Conservation (phyloP, 2,329 filamentous ascomycete species). For the Fusarium setosum region DNA sequence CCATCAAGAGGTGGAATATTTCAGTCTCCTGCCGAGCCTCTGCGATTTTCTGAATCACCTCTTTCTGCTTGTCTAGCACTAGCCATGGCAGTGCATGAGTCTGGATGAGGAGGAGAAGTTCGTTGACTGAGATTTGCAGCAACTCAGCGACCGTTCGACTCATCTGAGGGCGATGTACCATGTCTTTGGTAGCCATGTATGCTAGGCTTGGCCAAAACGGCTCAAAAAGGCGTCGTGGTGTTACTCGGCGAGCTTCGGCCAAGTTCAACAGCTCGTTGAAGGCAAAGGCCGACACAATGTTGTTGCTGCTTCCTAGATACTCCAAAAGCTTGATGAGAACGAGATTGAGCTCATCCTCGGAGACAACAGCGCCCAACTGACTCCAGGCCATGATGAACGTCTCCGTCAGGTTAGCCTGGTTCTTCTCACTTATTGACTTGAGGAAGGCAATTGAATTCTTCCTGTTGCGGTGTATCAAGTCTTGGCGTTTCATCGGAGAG, state of each 20-base stretch:
- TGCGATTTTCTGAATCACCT: conserved; percentile 85
- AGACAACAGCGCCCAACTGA: conserved; percentile 81
- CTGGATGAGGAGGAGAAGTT: conserved; percentile 82
- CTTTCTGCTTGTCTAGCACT: conserved; percentile 80
- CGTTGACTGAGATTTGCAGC: conserved; percentile 78
- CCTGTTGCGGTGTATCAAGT: conserved; percentile 60
- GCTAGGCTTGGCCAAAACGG: conserved; percentile 92
- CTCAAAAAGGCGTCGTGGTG: conserved; percentile 76
- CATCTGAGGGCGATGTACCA: conserved; percentile 84
- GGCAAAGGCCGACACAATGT: conserved; percentile 81
- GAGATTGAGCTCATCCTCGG: conserved; percentile 87
- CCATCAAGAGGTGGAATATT: conserved; percentile 65
- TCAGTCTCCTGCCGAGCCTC: conserved; percentile 79
- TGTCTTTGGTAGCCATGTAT: conserved; percentile 83
- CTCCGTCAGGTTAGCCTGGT: conserved; percentile 77
- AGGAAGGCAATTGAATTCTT: conserved; percentile 77
- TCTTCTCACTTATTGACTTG: conserved; percentile 76
- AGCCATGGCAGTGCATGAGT: conserved; percentile 87
- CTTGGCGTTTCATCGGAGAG: conserved; percentile 33
- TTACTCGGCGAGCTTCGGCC: conserved; percentile 71
- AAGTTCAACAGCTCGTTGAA: conserved; percentile 85
- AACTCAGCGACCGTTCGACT: conserved; percentile 84
- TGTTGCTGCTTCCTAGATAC: conserved; percentile 86
- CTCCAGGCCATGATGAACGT: conserved; percentile 88
- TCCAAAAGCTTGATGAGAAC: conserved; percentile 86